These are phyloP conservation scores for Senna siamea DNA, from an alignment of 306 rosid genomes.

Conservation along the genomic window DNA sequence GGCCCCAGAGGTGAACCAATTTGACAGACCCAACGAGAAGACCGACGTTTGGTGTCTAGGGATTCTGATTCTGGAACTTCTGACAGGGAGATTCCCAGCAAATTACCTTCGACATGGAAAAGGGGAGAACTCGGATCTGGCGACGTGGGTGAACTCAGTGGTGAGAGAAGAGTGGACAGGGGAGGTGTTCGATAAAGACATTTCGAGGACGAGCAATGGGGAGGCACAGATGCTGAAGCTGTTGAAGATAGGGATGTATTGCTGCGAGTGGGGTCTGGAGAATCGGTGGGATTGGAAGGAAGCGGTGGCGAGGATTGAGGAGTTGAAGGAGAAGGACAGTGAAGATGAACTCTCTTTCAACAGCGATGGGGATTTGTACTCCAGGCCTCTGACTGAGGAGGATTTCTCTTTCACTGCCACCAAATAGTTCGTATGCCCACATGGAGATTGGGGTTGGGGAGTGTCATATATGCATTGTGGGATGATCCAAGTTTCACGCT, in stretches of 20 bases:
- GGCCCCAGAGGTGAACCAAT: slow-evolving; percentile 59
- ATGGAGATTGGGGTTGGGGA: too few relatives aligned
- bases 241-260: slow-evolving; percentile 70
- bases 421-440: neutral
- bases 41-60: slow-evolving; percentile 80
- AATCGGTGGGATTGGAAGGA: slow-evolving; percentile 64
- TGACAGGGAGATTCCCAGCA: slow-evolving; percentile 75
- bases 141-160: slow-evolving; percentile 68
- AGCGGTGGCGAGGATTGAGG: slow-evolving; percentile 62
- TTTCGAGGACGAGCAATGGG: slow-evolving; percentile 43
- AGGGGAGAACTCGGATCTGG: slow-evolving; percentile 55
- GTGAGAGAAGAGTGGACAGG: slow-evolving; percentile 79
- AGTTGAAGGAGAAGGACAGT: slow-evolving; percentile 58
- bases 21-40: slow-evolving; percentile 42
- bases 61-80: slow-evolving; percentile 64
- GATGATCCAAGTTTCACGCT: neutral
- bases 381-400: slow-evolving; percentile 47
- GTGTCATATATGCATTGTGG: too few relatives aligned
- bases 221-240: slow-evolving; percentile 73
- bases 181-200: slow-evolving; percentile 66
- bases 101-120: slow-evolving; percentile 59
- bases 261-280: slow-evolving; percentile 61
- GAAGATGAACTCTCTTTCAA: slow-evolving; percentile 41
- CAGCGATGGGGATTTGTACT: slow-evolving; percentile 47
- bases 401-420: slow-evolving; percentile 44